Evolutionary conservation across 805 yeast species (phyloP), one percentile per base, ranked within the genome.

Genomic region (Saturnispora besseyi): DNA sequence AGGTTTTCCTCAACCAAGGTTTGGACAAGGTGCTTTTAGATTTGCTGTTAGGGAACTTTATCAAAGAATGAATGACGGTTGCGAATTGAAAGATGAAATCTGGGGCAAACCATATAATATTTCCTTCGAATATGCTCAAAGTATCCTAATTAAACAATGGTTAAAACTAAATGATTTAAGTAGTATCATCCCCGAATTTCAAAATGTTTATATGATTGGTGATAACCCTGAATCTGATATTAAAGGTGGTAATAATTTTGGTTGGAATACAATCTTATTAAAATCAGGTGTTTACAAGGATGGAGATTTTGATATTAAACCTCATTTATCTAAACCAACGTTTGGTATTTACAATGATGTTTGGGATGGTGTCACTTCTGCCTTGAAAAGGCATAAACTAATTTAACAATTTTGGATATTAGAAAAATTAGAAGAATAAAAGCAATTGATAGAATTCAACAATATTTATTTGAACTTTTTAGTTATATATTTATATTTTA

Each of bases 211-310:
- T 68, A 93, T 93, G 99, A 87, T 93, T 32, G 99, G 99, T 24
- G 99, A 93, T 67, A 93, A 93, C 64, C 98, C 97, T 3, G 93
- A 82, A 24, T 79, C 89, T 45, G 99, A 93, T 63, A 93, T 93
- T 49, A 73, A 75, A 52, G 99, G 99, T 0, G 99, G 96, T 2
- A 82, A 84, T 58, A 69, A 71, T 48, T 81, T 82, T 62, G 96
- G 96, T 2, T 93, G 98, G 98, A 79, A 83, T 44, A 82, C 93
- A 12, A 76, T 87, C 33, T 74, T 93, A 40, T 86, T 93, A 26
- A 73, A 81, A 52, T 85, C 97, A 0, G 99, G 99, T 0, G 98
- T 93, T 3, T 93, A 79, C 62, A 71, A 74, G 53, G 87, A 81
- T 55, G 71, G 70, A 13, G 86, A 81, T 53, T 74, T 64, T 67